phyloP scores from a whole-genome alignment of 306 rosid species.

The Fragaria nilgerrensis region DNA sequence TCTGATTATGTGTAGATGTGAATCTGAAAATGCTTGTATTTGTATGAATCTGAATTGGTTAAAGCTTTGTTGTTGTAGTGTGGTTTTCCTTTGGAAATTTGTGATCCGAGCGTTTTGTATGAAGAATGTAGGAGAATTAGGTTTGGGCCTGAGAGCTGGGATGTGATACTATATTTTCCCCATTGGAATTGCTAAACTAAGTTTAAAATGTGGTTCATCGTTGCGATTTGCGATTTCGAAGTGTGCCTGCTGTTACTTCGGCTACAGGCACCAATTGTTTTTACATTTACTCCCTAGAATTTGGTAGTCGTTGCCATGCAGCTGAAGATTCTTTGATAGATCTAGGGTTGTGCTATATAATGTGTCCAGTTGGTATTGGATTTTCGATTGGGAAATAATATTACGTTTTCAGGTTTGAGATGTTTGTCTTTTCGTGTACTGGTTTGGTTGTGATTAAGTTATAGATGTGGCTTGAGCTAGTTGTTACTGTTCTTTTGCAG shows the following conservation, averaged over 20 bases:
- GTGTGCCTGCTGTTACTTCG: no score
- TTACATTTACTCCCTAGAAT: no score
- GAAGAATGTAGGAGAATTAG: no score
- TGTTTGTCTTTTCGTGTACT: background rate
- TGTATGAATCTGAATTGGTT: background rate
- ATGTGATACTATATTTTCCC: background rate
- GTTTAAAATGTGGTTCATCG: background rate
- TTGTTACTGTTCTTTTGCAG: conserved; percentile 37
- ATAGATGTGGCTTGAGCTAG: background rate
- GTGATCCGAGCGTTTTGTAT: background rate
- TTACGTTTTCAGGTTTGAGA: no score
- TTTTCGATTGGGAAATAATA: background rate
- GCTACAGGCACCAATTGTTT: background rate
- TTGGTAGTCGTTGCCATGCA: no score
- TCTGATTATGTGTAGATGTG: conserved; percentile 28
- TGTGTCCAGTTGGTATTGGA: background rate
- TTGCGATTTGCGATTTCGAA: background rate
- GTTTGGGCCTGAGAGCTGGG: no score
- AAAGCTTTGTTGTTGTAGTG: background rate
- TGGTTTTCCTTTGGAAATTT: background rate
- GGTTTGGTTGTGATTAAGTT: background rate
- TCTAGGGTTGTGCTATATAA: background rate
- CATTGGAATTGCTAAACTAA: background rate
- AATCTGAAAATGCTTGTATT: background rate
- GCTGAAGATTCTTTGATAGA: background rate